A percentile compares a stretch with the other conserved stretches of the same genome.
These are phyloP conservation scores for Phalaenopsis equestris DNA, from an alignment of 106 monocot species.

Conservation along the genomic window DNA sequence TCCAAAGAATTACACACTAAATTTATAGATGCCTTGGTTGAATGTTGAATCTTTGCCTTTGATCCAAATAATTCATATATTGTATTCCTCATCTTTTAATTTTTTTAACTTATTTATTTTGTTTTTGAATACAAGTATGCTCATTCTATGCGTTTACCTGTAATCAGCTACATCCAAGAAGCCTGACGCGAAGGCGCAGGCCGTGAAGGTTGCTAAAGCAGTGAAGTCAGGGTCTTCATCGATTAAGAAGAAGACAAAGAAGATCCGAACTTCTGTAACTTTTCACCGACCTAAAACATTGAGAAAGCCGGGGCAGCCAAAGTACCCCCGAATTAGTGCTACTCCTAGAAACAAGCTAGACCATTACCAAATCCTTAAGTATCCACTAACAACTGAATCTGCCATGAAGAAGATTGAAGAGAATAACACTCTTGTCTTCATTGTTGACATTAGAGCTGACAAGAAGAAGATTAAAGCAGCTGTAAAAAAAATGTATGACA, in stretches of 20 bases:
- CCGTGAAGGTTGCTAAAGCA: slow-evolving; percentile 34
- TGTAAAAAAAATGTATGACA: slow-evolving; percentile 17
- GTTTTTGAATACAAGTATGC: too few species aligned
- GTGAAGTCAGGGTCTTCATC: slow-evolving; percentile 27
- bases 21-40: too few species aligned
- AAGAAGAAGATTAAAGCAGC: slow-evolving; percentile 20
- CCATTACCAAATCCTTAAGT: slow-evolving; percentile 18
- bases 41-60: too few species aligned
- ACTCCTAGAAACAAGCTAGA: slow-evolving; percentile 16
- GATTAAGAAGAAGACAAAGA: slow-evolving; percentile 33
- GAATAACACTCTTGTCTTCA: slow-evolving; percentile 16
- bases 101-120: too few species aligned
- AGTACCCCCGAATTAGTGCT: slow-evolving; percentile 16
- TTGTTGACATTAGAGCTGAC: slow-evolving; percentile 16
- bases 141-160: too few species aligned
- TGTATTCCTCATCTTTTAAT: too few species aligned
- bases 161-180: slow-evolving; percentile 26
- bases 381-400: slow-evolving; percentile 14
- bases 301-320: slow-evolving; percentile 24
- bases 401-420: slow-evolving; percentile 24
- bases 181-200: slow-evolving; percentile 36
- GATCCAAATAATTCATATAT: too few species aligned
- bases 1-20: too few species aligned
- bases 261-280: slow-evolving; percentile 39
- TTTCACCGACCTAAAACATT: slow-evolving; percentile 43